Conservation (phyloP, 345 rosid species). For the Eucalyptus coolabah region DNA sequence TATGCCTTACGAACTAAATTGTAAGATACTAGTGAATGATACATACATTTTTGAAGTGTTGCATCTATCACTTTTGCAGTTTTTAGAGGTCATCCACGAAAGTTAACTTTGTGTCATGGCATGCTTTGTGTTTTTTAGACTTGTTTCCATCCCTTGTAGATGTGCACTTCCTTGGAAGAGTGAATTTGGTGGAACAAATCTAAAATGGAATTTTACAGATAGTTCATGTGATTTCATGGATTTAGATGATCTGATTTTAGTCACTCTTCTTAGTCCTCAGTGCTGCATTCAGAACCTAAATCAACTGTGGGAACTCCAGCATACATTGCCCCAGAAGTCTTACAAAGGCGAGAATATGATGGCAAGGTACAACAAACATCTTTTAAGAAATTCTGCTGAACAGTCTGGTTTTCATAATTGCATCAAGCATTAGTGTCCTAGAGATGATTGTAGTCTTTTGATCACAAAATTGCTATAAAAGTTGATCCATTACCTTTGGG, state of each 20-base stretch:
- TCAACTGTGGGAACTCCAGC: slow-evolving; percentile 99
- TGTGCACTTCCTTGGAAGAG: background rate
- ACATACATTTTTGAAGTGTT: background rate
- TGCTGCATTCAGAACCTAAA: slow-evolving; percentile 93
- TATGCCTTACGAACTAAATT: background rate
- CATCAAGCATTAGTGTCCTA: background rate
- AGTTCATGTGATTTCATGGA: background rate
- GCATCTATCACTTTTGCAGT: background rate
- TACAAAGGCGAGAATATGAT: slow-evolving; percentile 74
- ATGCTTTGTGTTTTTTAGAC: background rate
- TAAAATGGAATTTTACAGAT: background rate
- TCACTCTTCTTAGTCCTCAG: slow-evolving; percentile 46
- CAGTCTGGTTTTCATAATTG: background rate
- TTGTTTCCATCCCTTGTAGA: background rate
- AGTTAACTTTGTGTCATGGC: background rate
- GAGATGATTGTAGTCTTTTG: background rate
- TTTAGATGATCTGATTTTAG: background rate
- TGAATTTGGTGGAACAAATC: background rate
- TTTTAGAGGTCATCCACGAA: background rate
- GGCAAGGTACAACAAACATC: slow-evolving; percentile 58
- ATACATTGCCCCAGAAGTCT: slow-evolving; percentile 92
- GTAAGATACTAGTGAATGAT: background rate
- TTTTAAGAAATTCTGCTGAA: background rate
- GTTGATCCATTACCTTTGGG: background rate
- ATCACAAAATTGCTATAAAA: background rate